These are phyloP conservation scores for Elongisporangium undulatum DNA, from an alignment of 352 stramenopile genomes.

Conservation along the genomic window DNA sequence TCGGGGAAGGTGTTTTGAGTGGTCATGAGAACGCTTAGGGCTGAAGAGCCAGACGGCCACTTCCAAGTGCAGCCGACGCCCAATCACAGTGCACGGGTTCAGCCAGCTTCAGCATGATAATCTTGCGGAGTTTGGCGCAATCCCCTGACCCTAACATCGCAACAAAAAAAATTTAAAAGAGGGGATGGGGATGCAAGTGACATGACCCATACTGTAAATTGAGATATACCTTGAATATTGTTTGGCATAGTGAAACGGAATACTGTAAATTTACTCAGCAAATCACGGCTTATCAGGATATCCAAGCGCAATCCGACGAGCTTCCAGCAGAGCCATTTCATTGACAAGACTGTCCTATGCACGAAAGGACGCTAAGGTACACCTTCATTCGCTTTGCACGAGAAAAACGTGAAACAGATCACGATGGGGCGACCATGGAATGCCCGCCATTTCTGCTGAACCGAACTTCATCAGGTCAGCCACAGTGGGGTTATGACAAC, in stretches of 20 bases:
- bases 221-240: not conserved
- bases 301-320: not conserved
- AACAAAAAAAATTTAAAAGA: not conserved
- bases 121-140: not conserved
- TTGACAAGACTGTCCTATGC: not conserved
- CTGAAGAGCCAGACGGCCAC: constrained; percentile 2
- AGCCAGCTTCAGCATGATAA: not conserved
- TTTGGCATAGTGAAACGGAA: not conserved
- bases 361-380: not conserved
- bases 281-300: not conserved
- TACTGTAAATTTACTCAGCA: not conserved
- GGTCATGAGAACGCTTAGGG: constrained; percentile 3
- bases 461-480: not conserved
- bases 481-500: not conserved
- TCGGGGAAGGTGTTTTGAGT: constrained; percentile 4
- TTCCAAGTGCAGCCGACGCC: not conserved
- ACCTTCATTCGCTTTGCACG: not conserved
- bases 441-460: not conserved
- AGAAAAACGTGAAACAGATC: not conserved
- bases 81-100: not conserved
- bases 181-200: not conserved
- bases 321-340: not conserved
- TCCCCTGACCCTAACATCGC: not conserved
- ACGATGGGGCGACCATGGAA: not conserved
- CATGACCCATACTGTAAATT: not conserved